Evolutionary conservation across 2,329 filamentous ascomycete species (phyloP), one percentile per base, ranked within the genome.

Genomic region (Aureobasidium sp.): DNA sequence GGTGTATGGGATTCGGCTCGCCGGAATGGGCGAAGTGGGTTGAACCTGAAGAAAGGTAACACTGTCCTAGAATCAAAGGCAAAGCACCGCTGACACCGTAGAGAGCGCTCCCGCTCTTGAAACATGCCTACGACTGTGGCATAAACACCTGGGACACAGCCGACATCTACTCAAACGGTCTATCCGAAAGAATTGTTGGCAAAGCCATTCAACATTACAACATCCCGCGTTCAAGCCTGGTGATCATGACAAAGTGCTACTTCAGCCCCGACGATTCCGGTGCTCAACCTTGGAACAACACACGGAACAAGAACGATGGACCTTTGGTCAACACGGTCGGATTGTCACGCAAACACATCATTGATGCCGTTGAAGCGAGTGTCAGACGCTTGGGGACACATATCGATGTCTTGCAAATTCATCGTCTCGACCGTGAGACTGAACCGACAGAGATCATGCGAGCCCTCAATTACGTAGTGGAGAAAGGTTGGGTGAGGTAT

Each of bases 221-320:
- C 39, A 85, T 87, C 60, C 83, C 84, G 0, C 78, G 84, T 27
- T 70, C 77, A 56, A 81, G 80, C 57, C 70, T 87, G 42, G 78
- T 86, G 21, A 80, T 87, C 61, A 67, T 87, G 58, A 80, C 77
- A 24, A 87, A 87, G 70, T 80, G 78, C 65, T 82, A 74, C 63
- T 75, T n/a, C n/a, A n/a, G n/a, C n/a, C n/a, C n/a, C n/a, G n/a
- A n/a, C n/a, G n/a, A n/a, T n/a, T n/a, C n/a, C n/a, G n/a, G n/a
- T n/a, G n/a, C n/a, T n/a, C n/a, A n/a, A n/a, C n/a, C n/a, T n/a
- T n/a, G n/a, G n/a, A n/a, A n/a, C n/a, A n/a, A n/a, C n/a, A n/a
- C n/a, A n/a, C n/a, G n/a, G n/a, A 74, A 56, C 0, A 60, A 56
- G 4, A 75, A 75, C 54, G 71, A 75, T 57, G 71, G 69, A 10